These are phyloP conservation scores for Polygonum aviculare DNA, from an alignment of 148 eudicot species.

Conservation along the genomic window DNA sequence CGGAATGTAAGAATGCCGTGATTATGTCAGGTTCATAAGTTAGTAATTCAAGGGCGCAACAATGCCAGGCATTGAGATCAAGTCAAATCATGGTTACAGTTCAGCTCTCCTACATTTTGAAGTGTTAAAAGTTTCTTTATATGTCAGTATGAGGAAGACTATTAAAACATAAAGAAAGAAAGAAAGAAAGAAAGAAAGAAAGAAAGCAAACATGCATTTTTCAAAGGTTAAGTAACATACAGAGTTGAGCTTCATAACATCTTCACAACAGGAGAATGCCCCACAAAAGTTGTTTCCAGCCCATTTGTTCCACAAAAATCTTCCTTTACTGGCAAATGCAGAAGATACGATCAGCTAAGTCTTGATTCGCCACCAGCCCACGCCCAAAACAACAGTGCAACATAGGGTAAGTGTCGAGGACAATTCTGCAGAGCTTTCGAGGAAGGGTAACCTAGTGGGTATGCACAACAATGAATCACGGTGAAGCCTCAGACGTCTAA, in stretches of 20 bases:
- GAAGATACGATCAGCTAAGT: constrained; percentile 61
- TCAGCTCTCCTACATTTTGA: background rate
- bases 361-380: constrained; percentile 94
- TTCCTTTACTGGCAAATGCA: constrained; percentile 92
- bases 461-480: constrained; percentile 10
- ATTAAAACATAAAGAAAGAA: background rate
- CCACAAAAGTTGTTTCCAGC: constrained; percentile 77
- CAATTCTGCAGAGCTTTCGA: constrained; percentile 15
- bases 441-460: constrained; percentile 18
- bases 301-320: constrained; percentile 66
- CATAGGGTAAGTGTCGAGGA: constrained; percentile 83
- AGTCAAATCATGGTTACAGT: background rate
- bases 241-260: too few species aligned
- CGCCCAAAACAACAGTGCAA: constrained; percentile 97
- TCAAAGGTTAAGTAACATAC: constrained; percentile 15
- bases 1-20: too few species aligned
- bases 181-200: background rate
- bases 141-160: background rate
- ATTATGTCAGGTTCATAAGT: background rate
- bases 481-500: constrained; percentile 14
- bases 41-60: background rate
- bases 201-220: background rate
- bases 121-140: background rate
- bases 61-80: background rate
- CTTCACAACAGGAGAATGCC: constrained; percentile 35